Evolutionary conservation across 176 grass and related monocot genomes (phyloP).

Genomic region (Triticum turgidum): DNA sequence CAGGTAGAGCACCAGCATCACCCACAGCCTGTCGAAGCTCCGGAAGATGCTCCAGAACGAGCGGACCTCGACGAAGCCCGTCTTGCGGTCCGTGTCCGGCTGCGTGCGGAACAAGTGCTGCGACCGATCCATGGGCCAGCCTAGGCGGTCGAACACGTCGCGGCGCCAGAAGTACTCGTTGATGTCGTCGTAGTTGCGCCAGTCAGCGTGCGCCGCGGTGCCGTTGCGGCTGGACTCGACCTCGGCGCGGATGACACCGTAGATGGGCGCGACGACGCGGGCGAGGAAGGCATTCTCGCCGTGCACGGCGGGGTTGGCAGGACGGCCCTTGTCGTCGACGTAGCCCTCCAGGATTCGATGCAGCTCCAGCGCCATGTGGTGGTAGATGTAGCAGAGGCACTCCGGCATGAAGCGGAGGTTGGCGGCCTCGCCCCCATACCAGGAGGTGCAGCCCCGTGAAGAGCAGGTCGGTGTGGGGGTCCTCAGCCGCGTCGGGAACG

Average conservation of each 20-base stretch:
- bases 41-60: slow-evolving; percentile 82
- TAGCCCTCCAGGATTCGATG: slow-evolving; percentile 64
- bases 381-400: no score
- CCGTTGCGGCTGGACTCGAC: slow-evolving; percentile 55
- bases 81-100: slow-evolving; percentile 48
- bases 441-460: slow-evolving; percentile 72
- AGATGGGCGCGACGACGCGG: slow-evolving; percentile 64
- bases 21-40: slow-evolving; percentile 92
- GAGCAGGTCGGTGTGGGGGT: slow-evolving; percentile 67
- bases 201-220: slow-evolving; percentile 65
- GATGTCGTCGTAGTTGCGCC: slow-evolving; percentile 96
- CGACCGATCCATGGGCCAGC: slow-evolving; percentile 75
- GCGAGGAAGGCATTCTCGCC: slow-evolving; percentile 75
- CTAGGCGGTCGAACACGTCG: slow-evolving; percentile 60
- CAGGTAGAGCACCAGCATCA: slow-evolving; percentile 83
- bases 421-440: slow-evolving; percentile 92
- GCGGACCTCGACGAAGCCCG: slow-evolving; percentile 88
- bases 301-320: slow-evolving; percentile 57
- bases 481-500: slow-evolving; percentile 18
- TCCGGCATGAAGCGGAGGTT: slow-evolving; percentile 59
- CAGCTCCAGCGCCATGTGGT: slow-evolving; percentile 70
- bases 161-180: slow-evolving; percentile 93
- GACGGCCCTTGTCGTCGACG: slow-evolving; percentile 52
- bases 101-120: slow-evolving; percentile 61
- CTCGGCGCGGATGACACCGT: slow-evolving; percentile 53